phyloP scores from a whole-genome alignment of 2,329 filamentous ascomycete species.

The Penicillium brevicompactum region DNA sequence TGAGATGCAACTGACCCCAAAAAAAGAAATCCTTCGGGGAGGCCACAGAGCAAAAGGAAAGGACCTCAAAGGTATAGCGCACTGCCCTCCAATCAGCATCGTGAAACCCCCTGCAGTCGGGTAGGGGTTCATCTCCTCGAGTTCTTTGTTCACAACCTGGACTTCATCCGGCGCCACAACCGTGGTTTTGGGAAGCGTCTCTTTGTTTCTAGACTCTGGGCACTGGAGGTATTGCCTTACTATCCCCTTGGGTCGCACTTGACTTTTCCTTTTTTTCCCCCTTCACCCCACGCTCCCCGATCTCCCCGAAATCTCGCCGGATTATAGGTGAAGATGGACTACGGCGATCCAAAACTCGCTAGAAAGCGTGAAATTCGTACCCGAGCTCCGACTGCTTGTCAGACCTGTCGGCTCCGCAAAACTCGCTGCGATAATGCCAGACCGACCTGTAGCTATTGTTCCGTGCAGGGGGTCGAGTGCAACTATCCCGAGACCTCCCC shows the following conservation, averaged over 20 bases:
- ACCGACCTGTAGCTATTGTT: slow-evolving; percentile 27
- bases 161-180: slow-evolving; percentile 17
- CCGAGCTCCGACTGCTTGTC: slow-evolving; percentile 28
- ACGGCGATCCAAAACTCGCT: slow-evolving; percentile 11
- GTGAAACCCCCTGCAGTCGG: slow-evolving; percentile 7
- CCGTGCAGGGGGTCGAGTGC: slow-evolving; percentile 22
- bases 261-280: slow-evolving; percentile 1
- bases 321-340: slow-evolving; percentile 15
- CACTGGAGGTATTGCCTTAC: slow-evolving; percentile 2
- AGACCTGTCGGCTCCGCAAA: slow-evolving; percentile 28
- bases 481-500: slow-evolving; percentile 26
- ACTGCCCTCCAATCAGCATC: slow-evolving; percentile 10
- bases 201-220: slow-evolving; percentile 15
- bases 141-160: slow-evolving; percentile 19
- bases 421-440: slow-evolving; percentile 28
- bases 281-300: slow-evolving; percentile 1
- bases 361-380: slow-evolving; percentile 27
- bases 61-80: background rate
- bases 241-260: slow-evolving; percentile 15
- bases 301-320: slow-evolving; percentile 19
- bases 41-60: background rate
- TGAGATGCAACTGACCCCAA: background rate
- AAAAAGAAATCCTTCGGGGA: background rate
- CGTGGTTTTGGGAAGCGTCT: slow-evolving; percentile 2
- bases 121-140: slow-evolving; percentile 6